phyloP scores from a whole-genome alignment of 2,329 filamentous ascomycete genomes.

The Fusarium sp. region DNA sequence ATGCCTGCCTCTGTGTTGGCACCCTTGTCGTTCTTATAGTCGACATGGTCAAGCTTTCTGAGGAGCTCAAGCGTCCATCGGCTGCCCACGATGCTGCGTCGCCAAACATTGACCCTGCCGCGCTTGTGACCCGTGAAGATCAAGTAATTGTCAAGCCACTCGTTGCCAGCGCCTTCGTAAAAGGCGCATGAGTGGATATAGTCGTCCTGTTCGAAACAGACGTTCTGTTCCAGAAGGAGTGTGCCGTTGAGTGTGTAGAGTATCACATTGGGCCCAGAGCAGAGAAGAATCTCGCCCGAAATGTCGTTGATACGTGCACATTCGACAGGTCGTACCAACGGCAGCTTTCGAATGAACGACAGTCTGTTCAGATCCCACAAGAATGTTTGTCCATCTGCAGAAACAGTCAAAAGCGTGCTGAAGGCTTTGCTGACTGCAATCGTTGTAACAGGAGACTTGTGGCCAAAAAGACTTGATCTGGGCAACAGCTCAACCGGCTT shows the following conservation, averaged over 20 bases:
- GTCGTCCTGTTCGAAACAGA: conserved; percentile 78
- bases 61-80: conserved; percentile 82
- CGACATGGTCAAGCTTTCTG: conserved; percentile 82
- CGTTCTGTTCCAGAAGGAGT: conserved; percentile 81
- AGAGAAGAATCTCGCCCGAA: conserved; percentile 88
- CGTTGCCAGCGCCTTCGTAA: conserved; percentile 89
- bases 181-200: conserved; percentile 85
- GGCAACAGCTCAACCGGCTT: conserved; percentile 83
- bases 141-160: conserved; percentile 88
- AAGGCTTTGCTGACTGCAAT: conserved; percentile 90
- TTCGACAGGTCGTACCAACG: conserved; percentile 67
- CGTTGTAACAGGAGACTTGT: conserved; percentile 82
- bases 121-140: conserved; percentile 89
- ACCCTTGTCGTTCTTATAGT: conserved; percentile 69
- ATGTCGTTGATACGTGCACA: conserved; percentile 90
- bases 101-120: conserved; percentile 85
- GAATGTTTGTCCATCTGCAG: conserved; percentile 82
- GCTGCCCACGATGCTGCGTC: conserved; percentile 64
- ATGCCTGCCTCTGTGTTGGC: conserved; percentile 74
- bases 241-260: conserved; percentile 91
- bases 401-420: conserved; percentile 86
- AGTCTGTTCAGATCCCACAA: conserved; percentile 95
- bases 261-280: conserved; percentile 77
- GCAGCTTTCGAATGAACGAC: conserved; percentile 83
- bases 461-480: conserved; percentile 85